Percentiles rank a stretch among this genome's conserved stretches.
These are phyloP conservation scores for Xerocomus brunneocitrinus DNA, from an alignment of 768 basidiomycete species.

Conservation along the genomic window DNA sequence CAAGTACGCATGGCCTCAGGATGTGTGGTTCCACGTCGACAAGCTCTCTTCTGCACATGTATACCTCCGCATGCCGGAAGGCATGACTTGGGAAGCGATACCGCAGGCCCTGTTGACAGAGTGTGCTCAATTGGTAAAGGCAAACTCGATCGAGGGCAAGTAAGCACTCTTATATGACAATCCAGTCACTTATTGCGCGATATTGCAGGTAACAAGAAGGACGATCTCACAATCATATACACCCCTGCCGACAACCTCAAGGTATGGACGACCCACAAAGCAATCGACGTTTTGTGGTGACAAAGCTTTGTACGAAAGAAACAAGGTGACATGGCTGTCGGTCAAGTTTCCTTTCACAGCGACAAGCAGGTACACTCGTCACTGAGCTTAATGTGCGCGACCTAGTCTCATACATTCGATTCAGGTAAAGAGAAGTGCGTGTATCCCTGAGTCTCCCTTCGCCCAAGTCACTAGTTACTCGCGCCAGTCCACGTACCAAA, in stretches of 20 bases:
- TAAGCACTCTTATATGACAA: not conserved
- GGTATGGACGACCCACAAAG: constrained; percentile 38
- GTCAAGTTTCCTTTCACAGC: constrained; percentile 91
- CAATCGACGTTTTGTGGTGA: not conserved
- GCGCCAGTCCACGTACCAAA: constrained; percentile 65
- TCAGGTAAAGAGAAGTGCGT: constrained; percentile 75
- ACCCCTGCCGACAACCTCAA: constrained; percentile 91
- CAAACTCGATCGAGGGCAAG: constrained; percentile 89
- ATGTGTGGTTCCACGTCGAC: constrained; percentile 96
- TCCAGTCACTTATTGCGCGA: not conserved
- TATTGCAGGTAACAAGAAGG: constrained; percentile 86
- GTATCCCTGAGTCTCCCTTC: not conserved
- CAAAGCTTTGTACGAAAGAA: constrained; percentile 49
- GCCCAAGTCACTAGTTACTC: not conserved
- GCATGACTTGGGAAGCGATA: constrained; percentile 86
- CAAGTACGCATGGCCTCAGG: constrained; percentile 85
- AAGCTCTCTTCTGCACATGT: constrained; percentile 96
- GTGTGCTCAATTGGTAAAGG: constrained; percentile 94
- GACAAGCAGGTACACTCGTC: constrained; percentile 65
- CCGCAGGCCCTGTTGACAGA: constrained; percentile 75
- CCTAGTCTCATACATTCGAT: not conserved
- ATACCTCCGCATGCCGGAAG: constrained; percentile 82
- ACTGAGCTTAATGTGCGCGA: not conserved
- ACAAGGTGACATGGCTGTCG: constrained; percentile 96
- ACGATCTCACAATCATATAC: constrained; percentile 89